Evolutionary conservation across 2,329 filamentous ascomycete genomes (phyloP).

Genomic region (Cytospora piceicola): DNA sequence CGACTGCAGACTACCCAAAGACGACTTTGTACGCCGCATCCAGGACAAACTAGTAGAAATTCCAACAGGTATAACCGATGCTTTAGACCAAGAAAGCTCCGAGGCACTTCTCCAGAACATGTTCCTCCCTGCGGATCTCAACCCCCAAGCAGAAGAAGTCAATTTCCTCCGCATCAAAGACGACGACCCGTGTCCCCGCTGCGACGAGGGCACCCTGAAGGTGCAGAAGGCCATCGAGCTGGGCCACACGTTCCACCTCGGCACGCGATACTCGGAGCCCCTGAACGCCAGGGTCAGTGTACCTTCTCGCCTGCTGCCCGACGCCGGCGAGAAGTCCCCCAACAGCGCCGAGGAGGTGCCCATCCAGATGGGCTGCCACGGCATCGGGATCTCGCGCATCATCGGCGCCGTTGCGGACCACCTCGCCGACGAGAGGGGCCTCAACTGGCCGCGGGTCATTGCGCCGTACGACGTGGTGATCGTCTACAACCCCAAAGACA

Average conservation of each 20-base stretch:
- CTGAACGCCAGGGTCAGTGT: conserved; percentile 66
- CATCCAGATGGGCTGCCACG: conserved; percentile 95
- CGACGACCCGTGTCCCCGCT: conserved; percentile 76
- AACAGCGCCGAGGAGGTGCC: conserved; percentile 45
- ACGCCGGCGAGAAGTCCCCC: conserved; percentile 1
- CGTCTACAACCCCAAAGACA: conserved; percentile 50
- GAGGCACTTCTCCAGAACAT: neutral
- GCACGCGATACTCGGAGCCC: conserved; percentile 81
- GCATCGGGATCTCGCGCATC: conserved; percentile 89
- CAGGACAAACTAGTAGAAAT: neutral
- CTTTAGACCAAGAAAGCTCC: neutral
- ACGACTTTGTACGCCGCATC: conserved; percentile 6
- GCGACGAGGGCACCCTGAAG: conserved; percentile 63
- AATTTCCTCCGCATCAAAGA: conserved; percentile 68
- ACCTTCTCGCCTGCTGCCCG: conserved; percentile 38
- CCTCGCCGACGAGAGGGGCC: conserved; percentile 69
- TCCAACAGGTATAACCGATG: neutral
- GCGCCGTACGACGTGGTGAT: conserved; percentile 82
- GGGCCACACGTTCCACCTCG: conserved; percentile 93
- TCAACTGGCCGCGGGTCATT: conserved; percentile 87
- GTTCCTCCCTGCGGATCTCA: conserved; percentile 11
- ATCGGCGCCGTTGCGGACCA: conserved; percentile 84
- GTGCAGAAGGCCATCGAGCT: conserved; percentile 81
- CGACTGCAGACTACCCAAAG: conserved; percentile 40
- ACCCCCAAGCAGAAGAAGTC: conserved; percentile 41